Base-by-base conservation (phyloP, 1,284 basidiomycete genomes). In the Gomphus bonarii region DNA sequence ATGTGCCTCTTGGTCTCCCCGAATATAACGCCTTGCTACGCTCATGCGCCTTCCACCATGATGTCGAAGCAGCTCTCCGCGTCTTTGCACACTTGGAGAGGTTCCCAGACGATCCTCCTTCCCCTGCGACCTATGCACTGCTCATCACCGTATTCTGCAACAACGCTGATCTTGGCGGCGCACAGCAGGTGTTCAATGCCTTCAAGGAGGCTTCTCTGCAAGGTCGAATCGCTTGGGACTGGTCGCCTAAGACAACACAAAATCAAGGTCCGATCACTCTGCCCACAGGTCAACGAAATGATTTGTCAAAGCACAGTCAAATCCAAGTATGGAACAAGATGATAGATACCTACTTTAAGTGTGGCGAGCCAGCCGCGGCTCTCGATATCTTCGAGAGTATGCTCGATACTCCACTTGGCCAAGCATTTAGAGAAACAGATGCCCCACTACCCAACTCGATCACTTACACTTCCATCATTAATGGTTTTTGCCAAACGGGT, bases 341-440 rank as follows among this genome's bases (percentile, higher is more conserved):
- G 81, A 80, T 95, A 55, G 74, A 80, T 47, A 80, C 82, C 0
- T 85, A 89, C 70, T 88, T 95, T 73, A 75, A 72, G 18, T 78
- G 75, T 35, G 82, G 82, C 4, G 73, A 84, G 58, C 74, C 84
- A 0, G 78, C 80, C 3, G 79, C 76, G 49, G 92, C 84, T 5
- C 67, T 94, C 9, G 77, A 69, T 18, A 68, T 95, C 2, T 72
- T 95, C 49, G 85, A 91, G 61, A 70, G 76, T 60, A 89, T 95
- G 84, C 74, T 93, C 67, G 75, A 76, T 60, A 72, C 77, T 0
- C 64, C 72, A 0, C 69, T 74, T 0, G 69, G 71, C 1, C 65
- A 66, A 0, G 54, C 53, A 1, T 76, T 75, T 62, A 65, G 61
- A 5, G 60, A 70, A 1, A 61, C 67, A 0, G 78, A 80, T 44